These are phyloP conservation scores for Penicillium sp. DNA, from an alignment of 2,329 filamentous ascomycete genomes.

Conservation along the genomic window DNA sequence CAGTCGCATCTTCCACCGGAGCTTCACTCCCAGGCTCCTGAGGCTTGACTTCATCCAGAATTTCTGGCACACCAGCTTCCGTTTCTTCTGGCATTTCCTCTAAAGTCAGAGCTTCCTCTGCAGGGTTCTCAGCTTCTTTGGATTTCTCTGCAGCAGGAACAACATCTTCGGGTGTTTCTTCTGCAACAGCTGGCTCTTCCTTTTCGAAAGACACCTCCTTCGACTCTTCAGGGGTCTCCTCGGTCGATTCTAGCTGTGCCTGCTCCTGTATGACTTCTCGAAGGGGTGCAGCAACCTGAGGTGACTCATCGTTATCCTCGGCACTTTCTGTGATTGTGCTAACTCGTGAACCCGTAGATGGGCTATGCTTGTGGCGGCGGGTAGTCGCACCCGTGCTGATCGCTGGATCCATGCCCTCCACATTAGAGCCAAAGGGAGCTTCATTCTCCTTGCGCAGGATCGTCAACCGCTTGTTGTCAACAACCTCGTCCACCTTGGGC, in stretches of 20 bases:
- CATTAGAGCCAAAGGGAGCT: slow-evolving; percentile 19
- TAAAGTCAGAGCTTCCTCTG: slow-evolving; percentile 6
- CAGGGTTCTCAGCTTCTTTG: slow-evolving; percentile 8
- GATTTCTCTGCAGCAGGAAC: background rate
- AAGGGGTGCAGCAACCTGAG: slow-evolving; percentile 15
- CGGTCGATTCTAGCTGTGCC: slow-evolving; percentile 12
- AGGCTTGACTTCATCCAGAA: slow-evolving; percentile 11
- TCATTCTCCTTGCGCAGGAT: slow-evolving; percentile 43
- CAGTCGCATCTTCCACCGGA: slow-evolving; percentile 15
- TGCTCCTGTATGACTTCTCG: slow-evolving; percentile 25
- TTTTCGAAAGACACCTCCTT: slow-evolving; percentile 6
- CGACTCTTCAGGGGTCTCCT: slow-evolving; percentile 18
- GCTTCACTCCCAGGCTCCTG: background rate
- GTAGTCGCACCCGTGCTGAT: slow-evolving; percentile 69
- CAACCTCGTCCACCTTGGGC: slow-evolving; percentile 28
- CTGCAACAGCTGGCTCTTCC: slow-evolving; percentile 2
- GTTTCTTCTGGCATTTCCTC: slow-evolving; percentile 7
- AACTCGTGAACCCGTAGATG: slow-evolving; percentile 76
- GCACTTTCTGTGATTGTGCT: slow-evolving; percentile 81
- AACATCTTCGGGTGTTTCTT: slow-evolving; percentile 6
- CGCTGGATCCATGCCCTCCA: slow-evolving; percentile 49
- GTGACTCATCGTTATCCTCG: slow-evolving; percentile 65
- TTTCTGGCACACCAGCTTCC: slow-evolving; percentile 10
- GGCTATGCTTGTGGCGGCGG: slow-evolving; percentile 79
- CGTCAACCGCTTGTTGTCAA: slow-evolving; percentile 39